Evolutionary conservation across 257 asterid genomes (phyloP).

Genomic region (Verbascum thapsus): DNA sequence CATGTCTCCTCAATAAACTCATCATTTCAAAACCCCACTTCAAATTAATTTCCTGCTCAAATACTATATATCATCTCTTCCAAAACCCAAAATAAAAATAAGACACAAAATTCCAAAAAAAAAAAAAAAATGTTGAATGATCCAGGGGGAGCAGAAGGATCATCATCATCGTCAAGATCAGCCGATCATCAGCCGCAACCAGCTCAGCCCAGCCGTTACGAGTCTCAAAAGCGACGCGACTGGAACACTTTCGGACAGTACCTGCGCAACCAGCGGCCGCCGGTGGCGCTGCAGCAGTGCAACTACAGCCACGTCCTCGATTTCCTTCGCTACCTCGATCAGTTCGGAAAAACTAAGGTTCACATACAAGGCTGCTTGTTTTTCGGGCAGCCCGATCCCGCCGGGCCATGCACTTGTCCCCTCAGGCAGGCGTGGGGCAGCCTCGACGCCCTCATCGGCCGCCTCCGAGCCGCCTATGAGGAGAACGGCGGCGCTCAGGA

Average conservation of each 20-base stretch:
- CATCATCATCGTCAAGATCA: constrained; percentile 46
- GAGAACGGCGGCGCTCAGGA: constrained; percentile 79
- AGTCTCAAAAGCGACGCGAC: constrained; percentile 82
- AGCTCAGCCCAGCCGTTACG: constrained; percentile 66
- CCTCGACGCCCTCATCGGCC: constrained; percentile 76
- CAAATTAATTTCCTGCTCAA: neutral
- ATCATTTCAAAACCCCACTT: constrained; percentile 49
- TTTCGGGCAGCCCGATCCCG: constrained; percentile 75
- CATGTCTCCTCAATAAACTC: constrained; percentile 50
- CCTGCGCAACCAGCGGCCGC: constrained; percentile 69
- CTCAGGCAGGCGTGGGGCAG: constrained; percentile 91
- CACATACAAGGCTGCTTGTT: constrained; percentile 68
- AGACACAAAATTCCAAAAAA: constrained; percentile 14
- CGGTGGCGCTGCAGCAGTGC: constrained; percentile 57
- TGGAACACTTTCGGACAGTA: constrained; percentile 94
- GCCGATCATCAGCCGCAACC: constrained; percentile 23
- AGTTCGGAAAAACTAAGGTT: constrained; percentile 89
- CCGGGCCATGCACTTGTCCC: constrained; percentile 77
- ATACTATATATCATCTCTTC: constrained; percentile 17
- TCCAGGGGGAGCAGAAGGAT: constrained; percentile 39
- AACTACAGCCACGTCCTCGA: constrained; percentile 68
- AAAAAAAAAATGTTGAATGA: constrained; percentile 53
- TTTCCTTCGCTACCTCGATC: constrained; percentile 77
- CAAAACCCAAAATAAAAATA: too few species aligned
- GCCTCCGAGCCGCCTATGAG: constrained; percentile 86